These are phyloP conservation scores for Scheffersomyces lignicola DNA, from an alignment of 1,139 yeast genomes.

Conservation along the genomic window DNA sequence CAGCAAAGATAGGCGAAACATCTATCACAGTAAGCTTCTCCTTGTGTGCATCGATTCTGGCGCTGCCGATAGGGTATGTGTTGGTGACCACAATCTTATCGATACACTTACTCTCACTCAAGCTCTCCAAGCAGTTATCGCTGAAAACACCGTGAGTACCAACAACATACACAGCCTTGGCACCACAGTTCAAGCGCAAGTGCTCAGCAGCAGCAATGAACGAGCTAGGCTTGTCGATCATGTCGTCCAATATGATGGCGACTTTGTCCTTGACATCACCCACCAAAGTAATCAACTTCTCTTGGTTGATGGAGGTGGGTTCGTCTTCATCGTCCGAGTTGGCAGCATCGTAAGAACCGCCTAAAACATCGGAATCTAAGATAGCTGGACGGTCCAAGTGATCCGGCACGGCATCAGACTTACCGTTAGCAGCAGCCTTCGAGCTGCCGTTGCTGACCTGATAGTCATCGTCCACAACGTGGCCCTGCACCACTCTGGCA, in stretches of 20 bases:
- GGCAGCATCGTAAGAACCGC: conserved; percentile 78
- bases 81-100: conserved; percentile 92
- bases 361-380: conserved; percentile 57
- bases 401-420: conserved; percentile 3
- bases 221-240: conserved; percentile 93
- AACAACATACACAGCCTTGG: conserved; percentile 82
- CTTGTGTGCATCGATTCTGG: conserved; percentile 49
- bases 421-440: conserved; percentile 10
- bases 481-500: conserved; percentile 95
- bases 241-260: conserved; percentile 92
- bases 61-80: conserved; percentile 83
- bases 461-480: conserved; percentile 90
- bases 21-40: conserved; percentile 83
- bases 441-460: conserved; percentile 18
- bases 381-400: conserved; percentile 18
- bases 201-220: conserved; percentile 98
- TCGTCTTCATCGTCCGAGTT: conserved; percentile 81
- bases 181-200: conserved; percentile 91
- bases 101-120: conserved; percentile 77
- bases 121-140: conserved; percentile 77
- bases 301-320: conserved; percentile 64
- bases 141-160: conserved; percentile 97
- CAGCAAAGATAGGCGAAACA: conserved; percentile 93
- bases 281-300: conserved; percentile 89
- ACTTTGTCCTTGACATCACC: conserved; percentile 92